Evolutionary conservation across 2,329 filamentous ascomycete genomes (phyloP).

Genomic region (Aureobasidium zeae): DNA sequence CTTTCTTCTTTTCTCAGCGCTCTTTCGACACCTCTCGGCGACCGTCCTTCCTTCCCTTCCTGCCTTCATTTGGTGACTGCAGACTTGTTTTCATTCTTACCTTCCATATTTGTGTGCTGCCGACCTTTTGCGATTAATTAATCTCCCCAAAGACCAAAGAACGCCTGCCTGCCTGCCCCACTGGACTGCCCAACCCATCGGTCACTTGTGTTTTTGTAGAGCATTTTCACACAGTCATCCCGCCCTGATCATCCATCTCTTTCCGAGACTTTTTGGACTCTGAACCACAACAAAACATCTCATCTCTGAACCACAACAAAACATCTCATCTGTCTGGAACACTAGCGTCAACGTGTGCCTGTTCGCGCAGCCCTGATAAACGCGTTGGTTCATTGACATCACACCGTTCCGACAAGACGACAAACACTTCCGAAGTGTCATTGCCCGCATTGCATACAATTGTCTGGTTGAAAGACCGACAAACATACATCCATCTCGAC

Average conservation of each 20-base stretch:
- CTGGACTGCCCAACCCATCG: constrained; percentile 1
- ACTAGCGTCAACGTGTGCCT: constrained; percentile 14
- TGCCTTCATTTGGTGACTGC: constrained; percentile 13
- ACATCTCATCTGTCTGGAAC: constrained; percentile 7
- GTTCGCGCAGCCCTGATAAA: constrained; percentile 5
- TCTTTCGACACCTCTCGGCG: constrained; percentile 3
- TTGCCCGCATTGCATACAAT: not conserved
- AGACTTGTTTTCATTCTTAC: constrained; percentile 15
- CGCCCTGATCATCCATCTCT: constrained; percentile 7
- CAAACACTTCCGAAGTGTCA: constrained; percentile 7
- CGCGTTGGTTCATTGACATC: constrained; percentile 12
- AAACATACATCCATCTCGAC: constrained; percentile 12
- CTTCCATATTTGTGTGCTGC: constrained; percentile 3
- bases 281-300: constrained; percentile 3
- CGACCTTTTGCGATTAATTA: constrained; percentile 5
- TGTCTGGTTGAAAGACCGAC: constrained; percentile 14
- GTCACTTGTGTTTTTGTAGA: constrained; percentile 12
- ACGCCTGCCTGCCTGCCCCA: not conserved
- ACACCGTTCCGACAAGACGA: constrained; percentile 9
- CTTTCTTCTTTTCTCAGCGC: constrained; percentile 10
- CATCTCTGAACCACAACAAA: not conserved
- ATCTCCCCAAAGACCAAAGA: constrained; percentile 5
- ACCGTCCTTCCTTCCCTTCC: constrained; percentile 10
- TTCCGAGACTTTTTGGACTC: not conserved
- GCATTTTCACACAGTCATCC: constrained; percentile 11